A percentile compares a stretch with the other conserved stretches of the same genome.
phyloP scores from a whole-genome alignment of 768 basidiomycete genomes.

The Suillus discolor region DNA sequence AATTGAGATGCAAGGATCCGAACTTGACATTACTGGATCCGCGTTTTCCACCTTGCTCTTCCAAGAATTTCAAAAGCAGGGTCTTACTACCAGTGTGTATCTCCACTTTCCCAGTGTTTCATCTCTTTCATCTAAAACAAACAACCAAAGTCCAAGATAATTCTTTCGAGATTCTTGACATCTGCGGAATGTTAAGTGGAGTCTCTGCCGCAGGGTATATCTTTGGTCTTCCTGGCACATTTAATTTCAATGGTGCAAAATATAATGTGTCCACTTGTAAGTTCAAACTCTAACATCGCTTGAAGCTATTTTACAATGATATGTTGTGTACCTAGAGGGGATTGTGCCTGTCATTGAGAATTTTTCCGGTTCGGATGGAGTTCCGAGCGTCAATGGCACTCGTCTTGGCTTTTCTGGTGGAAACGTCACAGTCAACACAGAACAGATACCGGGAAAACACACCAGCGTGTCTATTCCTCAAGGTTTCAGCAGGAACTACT shows the following conservation, averaged over 20 bases:
- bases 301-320: background rate
- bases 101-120: background rate
- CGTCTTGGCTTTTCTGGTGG: slow-evolving; percentile 9
- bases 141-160: slow-evolving; percentile 11
- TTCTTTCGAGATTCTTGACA: slow-evolving; percentile 15
- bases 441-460: background rate
- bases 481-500: slow-evolving; percentile 8
- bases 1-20: slow-evolving; percentile 5
- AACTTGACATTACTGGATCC: slow-evolving; percentile 13
- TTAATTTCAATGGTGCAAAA: slow-evolving; percentile 19
- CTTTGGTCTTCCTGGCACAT: slow-evolving; percentile 13
- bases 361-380: slow-evolving; percentile 3
- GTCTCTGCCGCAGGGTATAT: slow-evolving; percentile 18
- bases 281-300: background rate
- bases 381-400: background rate
- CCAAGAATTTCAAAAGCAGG: slow-evolving; percentile 9
- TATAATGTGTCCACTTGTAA: slow-evolving; percentile 17
- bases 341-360: slow-evolving; percentile 1
- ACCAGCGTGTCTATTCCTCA: background rate
- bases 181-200: slow-evolving; percentile 19
- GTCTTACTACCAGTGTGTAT: slow-evolving; percentile 8
- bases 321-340: slow-evolving; percentile 2
- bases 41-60: slow-evolving; percentile 8
- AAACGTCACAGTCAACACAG: background rate
- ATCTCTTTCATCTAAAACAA: no score